phyloP scores from a whole-genome alignment of 768 basidiomycete species.

The Heimioporus sp. region DNA sequence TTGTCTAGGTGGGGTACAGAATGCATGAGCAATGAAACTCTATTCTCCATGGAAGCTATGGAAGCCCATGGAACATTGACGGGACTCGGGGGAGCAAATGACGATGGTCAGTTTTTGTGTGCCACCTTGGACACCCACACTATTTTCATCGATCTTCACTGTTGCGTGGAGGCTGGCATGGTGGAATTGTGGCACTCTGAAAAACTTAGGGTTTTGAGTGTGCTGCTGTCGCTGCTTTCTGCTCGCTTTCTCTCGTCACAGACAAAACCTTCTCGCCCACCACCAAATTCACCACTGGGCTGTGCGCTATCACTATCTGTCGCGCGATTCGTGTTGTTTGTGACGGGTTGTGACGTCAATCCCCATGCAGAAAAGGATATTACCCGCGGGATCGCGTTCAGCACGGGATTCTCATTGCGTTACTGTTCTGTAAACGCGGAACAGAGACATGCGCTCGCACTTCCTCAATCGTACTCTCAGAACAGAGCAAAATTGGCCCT shows the following conservation, averaged over 20 bases:
- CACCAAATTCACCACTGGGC: slow-evolving; percentile 51
- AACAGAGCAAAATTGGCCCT: slow-evolving; percentile 55
- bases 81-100: slow-evolving; percentile 50
- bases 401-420: slow-evolving; percentile 50
- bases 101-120: slow-evolving; percentile 38
- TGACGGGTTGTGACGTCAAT: slow-evolving; percentile 81
- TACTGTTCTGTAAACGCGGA: slow-evolving; percentile 47
- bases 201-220: slow-evolving; percentile 52
- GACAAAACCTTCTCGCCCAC: slow-evolving; percentile 14
- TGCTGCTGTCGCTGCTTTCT: slow-evolving; percentile 44
- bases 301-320: slow-evolving; percentile 56
- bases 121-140: slow-evolving; percentile 45
- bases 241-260: slow-evolving; percentile 13
- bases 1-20: slow-evolving; percentile 35
- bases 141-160: slow-evolving; percentile 43
- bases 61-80: slow-evolving; percentile 45
- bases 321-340: slow-evolving; percentile 58
- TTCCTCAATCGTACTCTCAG: slow-evolving; percentile 35
- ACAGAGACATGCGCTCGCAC: slow-evolving; percentile 15
- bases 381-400: slow-evolving; percentile 65
- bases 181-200: slow-evolving; percentile 67
- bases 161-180: slow-evolving; percentile 56
- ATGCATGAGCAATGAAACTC: slow-evolving; percentile 43
- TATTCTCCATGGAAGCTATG: slow-evolving; percentile 58
- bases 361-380: slow-evolving; percentile 63